These are phyloP conservation scores for Pythium aristosporum DNA, from an alignment of 352 stramenopile genomes.

Conservation along the genomic window DNA sequence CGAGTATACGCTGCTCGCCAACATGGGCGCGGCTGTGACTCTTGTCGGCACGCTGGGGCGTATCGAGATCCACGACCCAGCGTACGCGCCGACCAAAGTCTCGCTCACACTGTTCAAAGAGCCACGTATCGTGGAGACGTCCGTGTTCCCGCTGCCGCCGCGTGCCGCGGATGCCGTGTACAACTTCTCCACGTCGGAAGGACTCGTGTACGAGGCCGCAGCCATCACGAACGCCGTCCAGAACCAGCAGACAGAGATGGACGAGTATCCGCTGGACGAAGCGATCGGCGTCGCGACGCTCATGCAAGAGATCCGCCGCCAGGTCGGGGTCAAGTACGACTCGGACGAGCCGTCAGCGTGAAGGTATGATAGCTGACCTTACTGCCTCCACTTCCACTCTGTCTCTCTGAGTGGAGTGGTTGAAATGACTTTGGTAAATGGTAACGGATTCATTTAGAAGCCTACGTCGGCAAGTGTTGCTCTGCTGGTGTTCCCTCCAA, in stretches of 20 bases:
- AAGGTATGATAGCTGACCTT: too few species aligned
- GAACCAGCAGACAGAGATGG: constrained; percentile 44
- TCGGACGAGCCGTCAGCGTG: constrained; percentile 23
- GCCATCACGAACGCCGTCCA: constrained; percentile 61
- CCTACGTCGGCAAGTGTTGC: too few species aligned
- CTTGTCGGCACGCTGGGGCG: constrained; percentile 73
- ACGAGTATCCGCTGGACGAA: constrained; percentile 58
- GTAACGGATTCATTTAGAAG: too few species aligned
- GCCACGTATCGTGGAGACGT: constrained; percentile 19
- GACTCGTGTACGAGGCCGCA: constrained; percentile 76
- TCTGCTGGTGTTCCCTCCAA: too few species aligned
- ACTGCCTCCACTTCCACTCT: too few species aligned
- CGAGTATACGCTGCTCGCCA: constrained; percentile 56
- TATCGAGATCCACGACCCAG: constrained; percentile 61
- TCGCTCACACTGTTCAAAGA: constrained; percentile 33
- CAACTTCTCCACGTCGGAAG: constrained; percentile 65
- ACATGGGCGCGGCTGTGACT: constrained; percentile 60
- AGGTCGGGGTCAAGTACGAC: constrained; percentile 58
- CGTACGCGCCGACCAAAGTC: constrained; percentile 63
- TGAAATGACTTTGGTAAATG: too few species aligned
- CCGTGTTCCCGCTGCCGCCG: constrained; percentile 48
- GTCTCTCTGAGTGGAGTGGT: too few species aligned
- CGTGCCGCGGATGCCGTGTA: constrained; percentile 34
- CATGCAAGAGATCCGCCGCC: constrained; percentile 66
- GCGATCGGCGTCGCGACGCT: constrained; percentile 60